These are phyloP conservation scores for Ophiostoma ips DNA, from an alignment of 2,329 filamentous ascomycete genomes.

Conservation along the genomic window DNA sequence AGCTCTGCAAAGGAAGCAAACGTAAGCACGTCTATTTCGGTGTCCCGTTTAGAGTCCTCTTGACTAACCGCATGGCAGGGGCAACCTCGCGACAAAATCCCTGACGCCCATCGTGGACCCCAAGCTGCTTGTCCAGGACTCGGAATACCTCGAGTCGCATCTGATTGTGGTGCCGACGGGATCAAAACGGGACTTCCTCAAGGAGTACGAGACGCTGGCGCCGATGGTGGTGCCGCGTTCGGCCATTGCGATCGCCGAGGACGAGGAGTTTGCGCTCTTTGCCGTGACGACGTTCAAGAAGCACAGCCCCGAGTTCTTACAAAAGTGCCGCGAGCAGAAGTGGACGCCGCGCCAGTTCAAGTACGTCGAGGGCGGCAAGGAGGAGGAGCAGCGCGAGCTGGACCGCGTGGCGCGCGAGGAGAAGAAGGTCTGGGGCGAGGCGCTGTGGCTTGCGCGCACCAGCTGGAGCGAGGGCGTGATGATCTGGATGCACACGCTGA, in stretches of 20 bases:
- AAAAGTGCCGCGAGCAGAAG: conserved; percentile 82
- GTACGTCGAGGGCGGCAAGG: conserved; percentile 76
- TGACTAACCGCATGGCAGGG: conserved; percentile 33
- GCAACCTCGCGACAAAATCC: conserved; percentile 88
- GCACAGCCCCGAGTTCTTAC: conserved; percentile 69
- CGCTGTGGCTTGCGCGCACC: conserved; percentile 72
- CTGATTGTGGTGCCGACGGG: conserved; percentile 76
- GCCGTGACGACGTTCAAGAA: conserved; percentile 92
- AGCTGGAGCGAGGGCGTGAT: conserved; percentile 93
- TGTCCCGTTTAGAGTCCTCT: not conserved
- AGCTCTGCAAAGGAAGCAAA: conserved; percentile 73
- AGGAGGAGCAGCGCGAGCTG: conserved; percentile 79
- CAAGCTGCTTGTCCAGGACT: conserved; percentile 66
- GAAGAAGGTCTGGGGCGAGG: conserved; percentile 85
- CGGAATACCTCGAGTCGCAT: conserved; percentile 93
- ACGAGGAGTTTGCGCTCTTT: conserved; percentile 81
- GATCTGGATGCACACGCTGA: conserved; percentile 88
- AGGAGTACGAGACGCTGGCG: conserved; percentile 73
- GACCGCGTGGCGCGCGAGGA: conserved; percentile 73
- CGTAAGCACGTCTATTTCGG: conserved; percentile 35
- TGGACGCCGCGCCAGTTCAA: conserved; percentile 95
- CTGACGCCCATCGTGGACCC: conserved; percentile 81
- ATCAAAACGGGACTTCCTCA: conserved; percentile 74
- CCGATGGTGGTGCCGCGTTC: conserved; percentile 93
- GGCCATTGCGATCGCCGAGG: conserved; percentile 62